Percentiles rank a stretch among this genome's conserved stretches.
Evolutionary conservation across 2,329 filamentous ascomycete genomes (phyloP).

Genomic region (Albophoma yamanashiensis): DNA sequence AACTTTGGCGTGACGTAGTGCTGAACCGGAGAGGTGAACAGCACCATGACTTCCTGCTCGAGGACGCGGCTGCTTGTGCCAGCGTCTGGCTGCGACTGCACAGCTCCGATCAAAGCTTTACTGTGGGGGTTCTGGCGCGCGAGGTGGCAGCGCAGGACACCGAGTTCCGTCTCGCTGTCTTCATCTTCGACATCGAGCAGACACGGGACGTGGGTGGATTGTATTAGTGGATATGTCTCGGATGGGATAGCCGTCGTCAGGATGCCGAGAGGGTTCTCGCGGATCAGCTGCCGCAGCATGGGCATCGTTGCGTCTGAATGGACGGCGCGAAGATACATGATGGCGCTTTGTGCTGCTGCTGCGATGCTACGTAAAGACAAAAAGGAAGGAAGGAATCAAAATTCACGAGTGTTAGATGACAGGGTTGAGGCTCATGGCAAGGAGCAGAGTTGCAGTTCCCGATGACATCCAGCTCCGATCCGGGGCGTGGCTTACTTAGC

Average conservation of each 20-base stretch:
- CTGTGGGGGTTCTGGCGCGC: slow-evolving; percentile 52
- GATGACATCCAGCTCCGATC: not conserved
- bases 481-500: not conserved
- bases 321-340: slow-evolving; percentile 46
- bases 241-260: slow-evolving; percentile 51
- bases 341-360: not conserved
- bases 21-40: slow-evolving; percentile 48
- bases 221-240: slow-evolving; percentile 35
- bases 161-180: slow-evolving; percentile 25
- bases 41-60: slow-evolving; percentile 46
- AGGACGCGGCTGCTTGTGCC: slow-evolving; percentile 14
- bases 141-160: slow-evolving; percentile 47
- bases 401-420: not conserved
- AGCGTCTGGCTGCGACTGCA: slow-evolving; percentile 5
- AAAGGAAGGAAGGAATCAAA: not conserved
- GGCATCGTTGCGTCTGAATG: slow-evolving; percentile 41
- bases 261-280: slow-evolving; percentile 49
- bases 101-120: slow-evolving; percentile 46
- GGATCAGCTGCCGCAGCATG: slow-evolving; percentile 44
- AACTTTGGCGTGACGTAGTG: slow-evolving; percentile 62
- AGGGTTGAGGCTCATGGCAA: not conserved
- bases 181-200: slow-evolving; percentile 40
- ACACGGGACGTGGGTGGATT: slow-evolving; percentile 51
- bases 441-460: not conserved
- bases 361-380: not conserved